Base-by-base conservation (phyloP, 2,329 filamentous ascomycete species). In the Shiraia sp. region DNA sequence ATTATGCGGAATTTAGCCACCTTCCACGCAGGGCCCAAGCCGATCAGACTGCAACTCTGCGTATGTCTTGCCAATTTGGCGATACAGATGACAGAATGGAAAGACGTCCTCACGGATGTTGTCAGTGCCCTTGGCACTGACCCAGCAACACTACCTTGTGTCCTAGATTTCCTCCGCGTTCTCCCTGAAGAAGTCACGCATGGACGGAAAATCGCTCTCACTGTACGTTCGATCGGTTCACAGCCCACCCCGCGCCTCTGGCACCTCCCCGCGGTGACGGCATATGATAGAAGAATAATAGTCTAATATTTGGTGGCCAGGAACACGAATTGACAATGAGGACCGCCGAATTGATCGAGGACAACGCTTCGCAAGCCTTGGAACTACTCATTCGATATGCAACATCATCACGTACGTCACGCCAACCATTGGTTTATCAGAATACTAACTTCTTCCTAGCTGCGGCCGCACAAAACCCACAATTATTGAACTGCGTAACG, bases 181-280 rank as follows among this genome's bases (percentile, higher is more conserved):
- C 84, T 99, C 55, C 93, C 93, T 42, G 93, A 99, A 79, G 93
- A 99, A 80, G 93, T 99, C 66, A 97, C 89, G 59, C 92, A 99
- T 80, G 93, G 93, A 75, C 90, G 93, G 75, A 99, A 97, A 78
- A 96, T 99, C 80, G 96, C 90, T 80, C 81, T 99, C 75, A 91
- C 90, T 83, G 91, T 96, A 93, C 78, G 90, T 92, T 81, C 84
- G 86, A 77, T 78, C 70, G 69, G 71, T 37, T 50, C 57, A 60
- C 59, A 55, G 55, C 49, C 56, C 54, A 66, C 57, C 60, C 61
- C 58, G 64, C 63, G 64, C 65, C 42, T 36, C 62, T 61, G 70
- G 65, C 68, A 69, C 48, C 49, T 58, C 47, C 56, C 59, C 48
- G 50, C 52, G 59, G 54, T 63, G 53, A 54, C 58, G 61, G 63